These are phyloP conservation scores for Periglandula ipomoeae DNA, from an alignment of 2,329 filamentous ascomycete species.

Conservation along the genomic window DNA sequence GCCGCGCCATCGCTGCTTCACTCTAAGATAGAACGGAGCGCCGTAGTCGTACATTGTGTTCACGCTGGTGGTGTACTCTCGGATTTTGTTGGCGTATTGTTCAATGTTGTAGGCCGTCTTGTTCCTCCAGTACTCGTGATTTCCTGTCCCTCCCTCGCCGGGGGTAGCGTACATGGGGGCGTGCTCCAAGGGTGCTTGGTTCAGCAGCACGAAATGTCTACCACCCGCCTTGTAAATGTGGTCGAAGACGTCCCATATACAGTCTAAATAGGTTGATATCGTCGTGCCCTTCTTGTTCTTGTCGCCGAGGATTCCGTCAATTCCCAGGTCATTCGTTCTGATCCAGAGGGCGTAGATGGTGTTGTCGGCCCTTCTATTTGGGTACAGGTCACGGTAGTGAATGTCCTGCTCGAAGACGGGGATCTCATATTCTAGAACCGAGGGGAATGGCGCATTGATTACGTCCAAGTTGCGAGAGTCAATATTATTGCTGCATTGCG, in stretches of 20 bases:
- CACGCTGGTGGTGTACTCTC: conserved; percentile 37
- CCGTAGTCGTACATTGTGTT: conserved; percentile 42
- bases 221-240: conserved; percentile 56
- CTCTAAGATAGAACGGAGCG: conserved; percentile 33
- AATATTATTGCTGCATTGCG: conserved; percentile 62
- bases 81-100: conserved; percentile 34
- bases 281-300: conserved; percentile 49
- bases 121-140: conserved; percentile 34
- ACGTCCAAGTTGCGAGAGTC: conserved; percentile 41
- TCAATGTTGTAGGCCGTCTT: conserved; percentile 37
- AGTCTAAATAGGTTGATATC: conserved; percentile 57
- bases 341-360: conserved; percentile 74
- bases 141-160: conserved; percentile 1
- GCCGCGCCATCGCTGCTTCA: conserved; percentile 42
- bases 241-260: conserved; percentile 56
- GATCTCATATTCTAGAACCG: conserved; percentile 52
- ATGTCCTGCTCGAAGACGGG: conserved; percentile 45
- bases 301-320: conserved; percentile 56
- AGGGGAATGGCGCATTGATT: conserved; percentile 50
- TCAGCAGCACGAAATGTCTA: conserved; percentile 64
- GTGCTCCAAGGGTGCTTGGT: conserved; percentile 57
- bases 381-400: conserved; percentile 28
- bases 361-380: conserved; percentile 38
- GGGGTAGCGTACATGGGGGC: conserved; percentile 50
- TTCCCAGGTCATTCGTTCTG: conserved; percentile 70